Evolutionary conservation across 2,329 filamentous ascomycete species (phyloP).

Genomic region (Tympanopsis confertula): DNA sequence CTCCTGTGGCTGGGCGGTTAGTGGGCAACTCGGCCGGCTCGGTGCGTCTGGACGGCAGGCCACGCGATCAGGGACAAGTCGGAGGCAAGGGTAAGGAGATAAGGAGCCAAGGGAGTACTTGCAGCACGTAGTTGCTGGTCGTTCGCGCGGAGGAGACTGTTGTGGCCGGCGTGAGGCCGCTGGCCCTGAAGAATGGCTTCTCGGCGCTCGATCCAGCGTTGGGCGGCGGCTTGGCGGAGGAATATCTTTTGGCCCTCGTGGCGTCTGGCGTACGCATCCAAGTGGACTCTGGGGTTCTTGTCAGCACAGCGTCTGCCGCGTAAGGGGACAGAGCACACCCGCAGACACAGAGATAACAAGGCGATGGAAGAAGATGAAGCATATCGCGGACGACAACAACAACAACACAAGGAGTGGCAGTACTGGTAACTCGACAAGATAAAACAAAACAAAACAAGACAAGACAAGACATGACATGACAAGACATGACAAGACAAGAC

Average conservation of each 20-base stretch:
- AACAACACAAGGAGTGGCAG: too few species aligned
- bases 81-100: not conserved
- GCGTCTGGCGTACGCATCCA: constrained; percentile 48
- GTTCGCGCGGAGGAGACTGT: constrained; percentile 36
- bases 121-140: constrained; percentile 46
- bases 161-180: constrained; percentile 31
- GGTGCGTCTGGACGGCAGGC: constrained; percentile 1
- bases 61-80: constrained; percentile 1
- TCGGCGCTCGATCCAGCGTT: constrained; percentile 45
- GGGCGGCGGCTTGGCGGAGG: constrained; percentile 45
- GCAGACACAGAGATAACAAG: too few species aligned
- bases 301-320: constrained; percentile 5
- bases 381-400: too few species aligned
- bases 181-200: constrained; percentile 38
- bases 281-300: constrained; percentile 29
- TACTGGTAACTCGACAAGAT: too few species aligned
- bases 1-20: constrained; percentile 26
- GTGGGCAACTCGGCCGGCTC: not conserved
- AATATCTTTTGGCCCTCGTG: constrained; percentile 57
- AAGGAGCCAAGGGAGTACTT: constrained; percentile 14
- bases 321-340: too few species aligned
- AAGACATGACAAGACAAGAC: too few species aligned
- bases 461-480: too few species aligned
- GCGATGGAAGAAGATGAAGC: too few species aligned
- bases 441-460: too few species aligned